A percentile compares a stretch with the other conserved stretches of the same genome.
These are phyloP conservation scores for Hippophae tibetana DNA, from an alignment of 306 rosid genomes.

Conservation along the genomic window DNA sequence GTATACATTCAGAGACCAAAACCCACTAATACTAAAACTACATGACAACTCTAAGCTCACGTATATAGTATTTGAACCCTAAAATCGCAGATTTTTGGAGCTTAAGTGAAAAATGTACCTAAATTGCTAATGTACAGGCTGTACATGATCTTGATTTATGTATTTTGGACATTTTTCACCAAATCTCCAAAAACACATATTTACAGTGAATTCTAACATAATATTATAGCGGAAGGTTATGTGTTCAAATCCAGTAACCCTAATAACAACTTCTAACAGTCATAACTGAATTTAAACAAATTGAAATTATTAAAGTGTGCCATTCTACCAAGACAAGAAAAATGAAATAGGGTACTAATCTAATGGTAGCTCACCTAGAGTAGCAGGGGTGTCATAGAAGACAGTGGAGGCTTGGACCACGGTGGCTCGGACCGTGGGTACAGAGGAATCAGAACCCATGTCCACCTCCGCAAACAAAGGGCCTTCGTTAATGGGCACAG, in stretches of 20 bases:
- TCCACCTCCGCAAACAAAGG: slow-evolving; percentile 62
- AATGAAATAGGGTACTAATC: neutral
- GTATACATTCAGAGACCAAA: slow-evolving; percentile 7
- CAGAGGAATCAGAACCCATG: slow-evolving; percentile 54
- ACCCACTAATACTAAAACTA: too few relatives aligned
- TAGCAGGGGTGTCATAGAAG: slow-evolving; percentile 87
- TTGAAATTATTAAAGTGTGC: too few relatives aligned
- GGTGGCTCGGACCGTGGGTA: slow-evolving; percentile 64
- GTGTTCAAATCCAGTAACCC: too few relatives aligned
- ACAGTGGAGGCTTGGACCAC: slow-evolving; percentile 85
- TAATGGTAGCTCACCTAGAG: slow-evolving; percentile 38
- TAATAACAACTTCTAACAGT: too few relatives aligned
- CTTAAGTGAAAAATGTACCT: neutral
- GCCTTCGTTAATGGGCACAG: slow-evolving; percentile 25
- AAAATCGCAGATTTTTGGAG: neutral
- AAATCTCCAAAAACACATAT: too few relatives aligned
- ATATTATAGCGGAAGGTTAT: too few relatives aligned
- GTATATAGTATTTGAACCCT: too few relatives aligned
- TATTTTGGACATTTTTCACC: too few relatives aligned
- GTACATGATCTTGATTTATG: too few relatives aligned
- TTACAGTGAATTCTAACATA: too few relatives aligned
- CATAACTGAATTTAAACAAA: too few relatives aligned
- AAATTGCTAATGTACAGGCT: neutral
- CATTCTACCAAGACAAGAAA: neutral
- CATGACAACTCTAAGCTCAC: too few relatives aligned